Evolutionary conservation across 768 basidiomycete species (phyloP), one percentile per base, ranked within the genome.

Genomic region (Leccinum disarticulatum): DNA sequence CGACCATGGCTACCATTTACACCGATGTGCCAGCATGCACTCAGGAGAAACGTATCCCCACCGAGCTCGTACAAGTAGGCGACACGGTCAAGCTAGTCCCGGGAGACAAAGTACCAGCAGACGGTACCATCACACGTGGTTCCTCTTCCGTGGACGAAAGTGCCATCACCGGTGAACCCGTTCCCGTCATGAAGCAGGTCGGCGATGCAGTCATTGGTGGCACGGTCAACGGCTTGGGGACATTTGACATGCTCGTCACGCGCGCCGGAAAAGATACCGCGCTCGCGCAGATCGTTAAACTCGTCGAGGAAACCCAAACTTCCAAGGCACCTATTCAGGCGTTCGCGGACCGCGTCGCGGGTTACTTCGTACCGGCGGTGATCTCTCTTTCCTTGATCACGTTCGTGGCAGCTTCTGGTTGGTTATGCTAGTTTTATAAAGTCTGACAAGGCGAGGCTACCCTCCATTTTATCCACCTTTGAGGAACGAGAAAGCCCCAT

Each of bases 271-370:
- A 93, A 68, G 95, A 99, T 70, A 98, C 97, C 0, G 95, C 97
- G 1, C 82, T 99, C 10, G 85, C 95, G 4, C 97, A 98, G 76
- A 98, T 99, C 63, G 96, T 98, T 60, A 87, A 87, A 66, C 87
- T 98, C 56, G 97, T 99, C 62, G 95, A 98, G 70, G 95, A 98
- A 46, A 97, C 97, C 1, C 97, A 98, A 76, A 98, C 95, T 3
- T 91, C 88, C 59, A 98, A 98, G 73, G 96, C 97, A 2, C 97
- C 97, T 10, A 98, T 99, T 62, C 97, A 99, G 70, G 92, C 91
- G 4, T 97, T 98, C 74, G 95, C 95, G 4, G 97, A 99, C 74
- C 85, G 82, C 55, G 87, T 97, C 48, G 96, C 97, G 0, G 97
- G 97, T 11, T 88, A 88, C 77, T 98, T 99, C 71, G 95, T 99